phyloP scores from a whole-genome alignment of 169 alveolate species.

The Plasmodium knowlesi region DNA sequence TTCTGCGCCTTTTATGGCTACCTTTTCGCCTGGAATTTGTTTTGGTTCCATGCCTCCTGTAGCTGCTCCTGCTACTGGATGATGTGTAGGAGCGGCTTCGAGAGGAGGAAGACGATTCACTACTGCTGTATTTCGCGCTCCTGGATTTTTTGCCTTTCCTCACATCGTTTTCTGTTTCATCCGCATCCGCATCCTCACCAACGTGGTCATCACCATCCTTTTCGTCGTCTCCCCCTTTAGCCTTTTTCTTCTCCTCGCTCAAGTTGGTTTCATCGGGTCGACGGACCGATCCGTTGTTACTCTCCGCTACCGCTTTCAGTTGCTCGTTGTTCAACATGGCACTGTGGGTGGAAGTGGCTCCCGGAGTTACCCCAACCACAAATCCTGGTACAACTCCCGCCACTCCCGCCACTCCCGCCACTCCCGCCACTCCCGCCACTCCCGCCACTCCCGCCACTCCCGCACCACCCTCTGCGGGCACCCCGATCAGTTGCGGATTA shows the following conservation, averaged over 20 bases:
- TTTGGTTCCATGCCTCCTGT: background rate
- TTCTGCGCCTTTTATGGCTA: background rate
- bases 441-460: too few species aligned
- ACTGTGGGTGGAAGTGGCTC: background rate
- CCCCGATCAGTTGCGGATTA: constrained; percentile 1
- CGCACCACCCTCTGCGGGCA: background rate
- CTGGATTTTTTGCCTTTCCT: constrained; percentile 10
- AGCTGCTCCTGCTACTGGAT: constrained; percentile 1
- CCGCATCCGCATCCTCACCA: background rate
- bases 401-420: too few species aligned
- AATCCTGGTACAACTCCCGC: background rate
- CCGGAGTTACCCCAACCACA: background rate
- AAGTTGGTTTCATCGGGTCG: background rate
- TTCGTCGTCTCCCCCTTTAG: background rate
- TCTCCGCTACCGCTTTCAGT: background rate
- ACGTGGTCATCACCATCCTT: background rate
- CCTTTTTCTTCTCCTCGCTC: background rate
- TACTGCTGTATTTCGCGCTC: constrained; percentile 27
- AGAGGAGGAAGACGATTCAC: background rate
- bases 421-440: too few species aligned
- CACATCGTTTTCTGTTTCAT: background rate
- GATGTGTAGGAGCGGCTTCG: background rate
- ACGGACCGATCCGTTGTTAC: background rate
- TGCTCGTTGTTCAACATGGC: background rate
- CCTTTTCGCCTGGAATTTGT: background rate